These are phyloP conservation scores for Secale cereale DNA, from an alignment of 176 grass and related monocot genomes.

Conservation along the genomic window DNA sequence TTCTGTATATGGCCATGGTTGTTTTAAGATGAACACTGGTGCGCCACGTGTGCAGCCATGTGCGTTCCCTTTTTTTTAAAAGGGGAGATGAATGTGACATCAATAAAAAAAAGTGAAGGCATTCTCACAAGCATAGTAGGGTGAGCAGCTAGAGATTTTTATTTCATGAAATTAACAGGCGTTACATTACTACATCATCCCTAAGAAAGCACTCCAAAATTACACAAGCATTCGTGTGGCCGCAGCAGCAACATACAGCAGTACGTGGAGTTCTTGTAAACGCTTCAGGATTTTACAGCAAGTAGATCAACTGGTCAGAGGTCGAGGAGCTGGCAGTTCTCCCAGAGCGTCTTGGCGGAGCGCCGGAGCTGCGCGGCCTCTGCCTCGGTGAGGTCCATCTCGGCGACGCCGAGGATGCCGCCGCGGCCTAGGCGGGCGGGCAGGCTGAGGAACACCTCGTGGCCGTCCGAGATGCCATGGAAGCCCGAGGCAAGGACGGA, in stretches of 20 bases:
- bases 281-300: neutral
- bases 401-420: slow-evolving; percentile 49
- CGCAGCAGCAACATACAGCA: neutral
- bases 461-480: slow-evolving; percentile 52
- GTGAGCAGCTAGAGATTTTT: too few relatives aligned
- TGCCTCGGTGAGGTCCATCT: slow-evolving; percentile 69
- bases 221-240: neutral
- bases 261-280: neutral
- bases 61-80: neutral
- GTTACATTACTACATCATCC: neutral
- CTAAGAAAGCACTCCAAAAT: neutral
- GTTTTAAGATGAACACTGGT: neutral
- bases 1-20: neutral
- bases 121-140: neutral
- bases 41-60: neutral
- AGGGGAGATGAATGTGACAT: neutral
- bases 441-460: slow-evolving; percentile 82
- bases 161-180: neutral
- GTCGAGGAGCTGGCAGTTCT: slow-evolving; percentile 51
- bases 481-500: slow-evolving; percentile 65
- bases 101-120: neutral
- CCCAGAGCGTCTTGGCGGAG: slow-evolving; percentile 73
- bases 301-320: slow-evolving; percentile 15
- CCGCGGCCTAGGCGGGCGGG: slow-evolving; percentile 49
- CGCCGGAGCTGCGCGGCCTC: slow-evolving; percentile 42